Percentiles rank a stretch among this genome's conserved stretches.
Evolutionary conservation across 129 eudicot species (phyloP).

Genomic region (Logfia minima): DNA sequence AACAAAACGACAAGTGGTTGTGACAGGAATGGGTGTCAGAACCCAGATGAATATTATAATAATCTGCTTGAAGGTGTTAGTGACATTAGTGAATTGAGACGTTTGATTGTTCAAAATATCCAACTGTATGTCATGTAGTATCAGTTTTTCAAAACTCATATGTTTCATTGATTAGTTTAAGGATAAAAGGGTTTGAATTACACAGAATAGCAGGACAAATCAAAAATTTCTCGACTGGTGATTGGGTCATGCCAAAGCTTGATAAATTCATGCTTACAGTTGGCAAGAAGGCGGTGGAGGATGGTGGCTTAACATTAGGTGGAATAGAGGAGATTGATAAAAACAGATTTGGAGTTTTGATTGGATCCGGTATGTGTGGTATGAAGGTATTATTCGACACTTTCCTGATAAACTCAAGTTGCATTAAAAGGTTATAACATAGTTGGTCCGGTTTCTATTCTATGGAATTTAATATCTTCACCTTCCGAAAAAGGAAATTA

Average conservation of each 20-base stretch:
- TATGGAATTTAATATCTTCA: too few relatives aligned
- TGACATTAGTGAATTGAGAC: conserved; percentile 71
- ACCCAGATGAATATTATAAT: conserved; percentile 66
- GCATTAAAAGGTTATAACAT: background rate
- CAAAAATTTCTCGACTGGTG: conserved; percentile 64
- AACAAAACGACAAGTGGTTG: conserved; percentile 69
- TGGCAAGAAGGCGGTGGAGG: conserved; percentile 82
- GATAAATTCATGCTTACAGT: conserved; percentile 79
- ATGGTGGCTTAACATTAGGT: conserved; percentile 63
- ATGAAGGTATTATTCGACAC: conserved; percentile 53
- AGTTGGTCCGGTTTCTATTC: too few relatives aligned
- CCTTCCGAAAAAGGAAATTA: too few relatives aligned
- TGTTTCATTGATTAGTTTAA: background rate
- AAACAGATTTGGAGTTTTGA: conserved; percentile 73
- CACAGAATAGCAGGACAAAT: conserved; percentile 93
- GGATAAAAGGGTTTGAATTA: conserved; percentile 16
- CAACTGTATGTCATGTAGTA: conserved; percentile 56
- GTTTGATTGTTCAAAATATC: conserved; percentile 70
- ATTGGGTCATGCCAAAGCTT: conserved; percentile 70
- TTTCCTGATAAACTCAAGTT: background rate
- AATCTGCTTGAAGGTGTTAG: conserved; percentile 85
- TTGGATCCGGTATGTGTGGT: conserved; percentile 86
- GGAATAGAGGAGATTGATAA: conserved; percentile 63
- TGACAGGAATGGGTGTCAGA: conserved; percentile 82
- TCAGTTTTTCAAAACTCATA: background rate